Percentiles rank a stretch among this genome's conserved stretches.
phyloP scores from a whole-genome alignment of 192 early-diverging fungal genomes.

The Jimgerdemannia lactiflua region DNA sequence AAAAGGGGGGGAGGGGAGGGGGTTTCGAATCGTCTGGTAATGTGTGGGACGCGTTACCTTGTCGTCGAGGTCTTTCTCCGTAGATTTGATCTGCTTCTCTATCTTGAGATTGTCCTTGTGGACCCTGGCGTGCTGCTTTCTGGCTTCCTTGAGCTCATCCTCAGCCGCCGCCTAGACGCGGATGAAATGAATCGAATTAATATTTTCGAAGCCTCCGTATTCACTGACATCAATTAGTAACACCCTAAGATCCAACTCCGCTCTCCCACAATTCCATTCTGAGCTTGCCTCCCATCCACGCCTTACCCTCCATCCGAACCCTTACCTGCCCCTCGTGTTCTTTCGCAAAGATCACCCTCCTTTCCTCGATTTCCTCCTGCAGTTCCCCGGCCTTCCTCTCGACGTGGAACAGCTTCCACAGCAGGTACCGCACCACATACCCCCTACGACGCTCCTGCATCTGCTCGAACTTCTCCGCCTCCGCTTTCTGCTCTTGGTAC shows the following conservation, averaged over 20 bases:
- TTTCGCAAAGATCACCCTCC: slow-evolving; percentile 41
- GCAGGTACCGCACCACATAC: slow-evolving; percentile 63
- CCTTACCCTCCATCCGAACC: neutral
- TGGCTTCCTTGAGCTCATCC: slow-evolving; percentile 56
- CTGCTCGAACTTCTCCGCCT: slow-evolving; percentile 80
- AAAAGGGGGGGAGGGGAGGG: no score
- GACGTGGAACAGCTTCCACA: slow-evolving; percentile 93
- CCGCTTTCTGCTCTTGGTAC: slow-evolving; percentile 88
- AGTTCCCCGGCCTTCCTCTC: slow-evolving; percentile 62
- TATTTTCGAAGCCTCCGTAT: neutral
- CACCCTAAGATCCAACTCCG: no score
- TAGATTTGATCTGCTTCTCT: slow-evolving; percentile 74
- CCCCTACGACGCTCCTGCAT: slow-evolving; percentile 56
- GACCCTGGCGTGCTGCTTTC: slow-evolving; percentile 69
- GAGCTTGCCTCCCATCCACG: no score
- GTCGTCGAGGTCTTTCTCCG: slow-evolving; percentile 71
- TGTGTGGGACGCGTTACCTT: slow-evolving; percentile 29
- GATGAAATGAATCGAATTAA: neutral
- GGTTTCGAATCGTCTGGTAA: no score
- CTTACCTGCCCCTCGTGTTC: slow-evolving; percentile 42
- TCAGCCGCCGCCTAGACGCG: slow-evolving; percentile 38
- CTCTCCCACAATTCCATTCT: no score
- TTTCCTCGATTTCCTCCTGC: slow-evolving; percentile 54
- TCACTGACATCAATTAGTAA: neutral
- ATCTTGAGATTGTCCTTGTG: slow-evolving; percentile 68